Evolutionary conservation across 345 rosid genomes (phyloP).

Genomic region (Balakata baccata): DNA sequence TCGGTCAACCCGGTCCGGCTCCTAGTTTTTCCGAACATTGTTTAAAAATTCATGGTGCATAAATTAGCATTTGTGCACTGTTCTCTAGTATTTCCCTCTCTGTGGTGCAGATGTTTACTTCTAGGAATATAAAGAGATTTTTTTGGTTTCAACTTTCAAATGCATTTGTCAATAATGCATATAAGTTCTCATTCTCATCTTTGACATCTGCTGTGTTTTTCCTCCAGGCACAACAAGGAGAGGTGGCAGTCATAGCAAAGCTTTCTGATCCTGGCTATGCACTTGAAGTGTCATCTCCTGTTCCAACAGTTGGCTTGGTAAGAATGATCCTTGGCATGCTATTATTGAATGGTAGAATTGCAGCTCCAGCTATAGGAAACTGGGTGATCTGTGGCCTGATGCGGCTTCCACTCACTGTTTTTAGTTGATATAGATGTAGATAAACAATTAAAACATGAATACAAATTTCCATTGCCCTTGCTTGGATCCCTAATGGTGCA

Average conservation of each 20-base stretch:
- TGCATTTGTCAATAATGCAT: no score
- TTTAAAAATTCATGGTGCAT: no score
- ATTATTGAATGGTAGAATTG: not conserved
- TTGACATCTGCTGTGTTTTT: not conserved
- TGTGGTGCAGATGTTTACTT: not conserved
- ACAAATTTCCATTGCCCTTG: not conserved
- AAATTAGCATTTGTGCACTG: no score
- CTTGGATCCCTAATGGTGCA: not conserved
- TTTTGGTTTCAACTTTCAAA: no score
- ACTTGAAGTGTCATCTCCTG: constrained; percentile 64
- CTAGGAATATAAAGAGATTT: not conserved
- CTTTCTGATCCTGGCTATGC: constrained; percentile 67
- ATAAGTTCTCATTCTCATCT: not conserved
- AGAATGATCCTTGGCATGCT: constrained; percentile 25
- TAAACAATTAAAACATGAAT: not conserved
- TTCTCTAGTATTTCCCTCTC: not conserved
- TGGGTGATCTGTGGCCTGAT: not conserved
- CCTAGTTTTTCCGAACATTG: no score
- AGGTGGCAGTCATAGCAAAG: constrained; percentile 63
- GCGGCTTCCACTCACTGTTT: not conserved
- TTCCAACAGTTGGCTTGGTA: constrained; percentile 64
- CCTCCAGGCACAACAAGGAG: constrained; percentile 75
- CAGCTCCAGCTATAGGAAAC: not conserved
- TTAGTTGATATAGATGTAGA: not conserved
- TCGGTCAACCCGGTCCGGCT: no score